Percentiles rank a stretch among this genome's conserved stretches.
Evolutionary conservation across 139 green algal genomes (phyloP).

Genomic region (Microglena sp.): DNA sequence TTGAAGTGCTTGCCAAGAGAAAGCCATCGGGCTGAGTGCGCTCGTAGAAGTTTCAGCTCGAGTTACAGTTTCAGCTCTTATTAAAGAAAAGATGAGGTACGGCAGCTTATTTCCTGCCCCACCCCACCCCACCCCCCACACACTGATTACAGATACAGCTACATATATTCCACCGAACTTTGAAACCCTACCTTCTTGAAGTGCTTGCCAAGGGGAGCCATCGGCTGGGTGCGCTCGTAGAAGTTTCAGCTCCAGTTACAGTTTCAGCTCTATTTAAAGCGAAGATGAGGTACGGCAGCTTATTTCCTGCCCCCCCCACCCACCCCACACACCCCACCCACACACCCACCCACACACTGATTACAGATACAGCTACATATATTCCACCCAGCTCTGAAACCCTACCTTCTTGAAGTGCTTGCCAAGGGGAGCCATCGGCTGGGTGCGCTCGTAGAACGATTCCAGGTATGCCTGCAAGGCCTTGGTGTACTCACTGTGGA

Average conservation of each 20-base stretch:
- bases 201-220: constrained; percentile 53
- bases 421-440: constrained; percentile 68
- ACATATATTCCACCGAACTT: too few relatives aligned
- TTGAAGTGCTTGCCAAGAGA: too few relatives aligned
- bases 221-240: constrained; percentile 78
- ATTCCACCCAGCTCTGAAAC: background rate
- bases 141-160: too few relatives aligned
- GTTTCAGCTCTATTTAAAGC: background rate
- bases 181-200: constrained; percentile 29
- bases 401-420: constrained; percentile 39
- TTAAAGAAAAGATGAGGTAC: background rate
- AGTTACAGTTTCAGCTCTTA: too few relatives aligned
- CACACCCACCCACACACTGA: too few relatives aligned
- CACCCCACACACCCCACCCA: too few relatives aligned
- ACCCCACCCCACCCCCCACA: too few relatives aligned
- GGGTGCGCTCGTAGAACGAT: constrained; percentile 81
- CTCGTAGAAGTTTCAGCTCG: too few relatives aligned
- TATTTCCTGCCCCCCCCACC: background rate
- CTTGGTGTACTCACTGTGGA: constrained; percentile 59
- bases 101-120: background rate
- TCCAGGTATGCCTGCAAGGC: constrained; percentile 72
- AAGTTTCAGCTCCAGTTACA: too few relatives aligned
- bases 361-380: too few relatives aligned
- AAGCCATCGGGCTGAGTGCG: too few relatives aligned
- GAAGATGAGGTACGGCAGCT: background rate